Evolutionary conservation across 768 basidiomycete genomes (phyloP).

Genomic region (Gymnopilus dilepis): DNA sequence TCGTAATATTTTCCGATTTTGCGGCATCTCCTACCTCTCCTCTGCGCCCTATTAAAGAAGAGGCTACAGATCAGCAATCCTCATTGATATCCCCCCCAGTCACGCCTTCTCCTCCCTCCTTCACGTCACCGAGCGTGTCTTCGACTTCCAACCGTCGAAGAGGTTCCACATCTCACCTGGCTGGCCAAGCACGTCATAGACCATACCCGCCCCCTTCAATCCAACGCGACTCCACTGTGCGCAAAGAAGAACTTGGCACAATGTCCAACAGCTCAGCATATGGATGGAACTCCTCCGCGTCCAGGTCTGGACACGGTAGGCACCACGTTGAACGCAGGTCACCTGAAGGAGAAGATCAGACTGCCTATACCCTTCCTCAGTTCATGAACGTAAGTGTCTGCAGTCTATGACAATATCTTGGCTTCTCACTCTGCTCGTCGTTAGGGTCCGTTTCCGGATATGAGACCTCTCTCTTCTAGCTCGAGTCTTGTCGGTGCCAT

Average conservation of each 20-base stretch:
- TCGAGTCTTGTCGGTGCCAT: conserved; percentile 68
- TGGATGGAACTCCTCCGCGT: conserved; percentile 36
- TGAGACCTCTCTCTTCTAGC: conserved; percentile 44
- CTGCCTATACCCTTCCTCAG: conserved; percentile 35
- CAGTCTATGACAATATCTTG: not conserved
- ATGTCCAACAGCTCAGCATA: conserved; percentile 44
- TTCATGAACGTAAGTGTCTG: conserved; percentile 37
- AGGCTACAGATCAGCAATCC: conserved; percentile 40
- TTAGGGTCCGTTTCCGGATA: conserved; percentile 36
- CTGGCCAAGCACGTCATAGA: conserved; percentile 37
- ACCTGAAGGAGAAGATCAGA: conserved; percentile 44
- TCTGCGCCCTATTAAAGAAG: conserved; percentile 51
- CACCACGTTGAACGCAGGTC: conserved; percentile 41
- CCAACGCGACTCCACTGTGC: conserved; percentile 34
- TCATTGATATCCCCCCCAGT: conserved; percentile 43
- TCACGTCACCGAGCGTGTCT: conserved; percentile 32
- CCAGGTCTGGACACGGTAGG: conserved; percentile 35
- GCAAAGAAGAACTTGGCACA: conserved; percentile 35
- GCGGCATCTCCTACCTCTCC: not conserved
- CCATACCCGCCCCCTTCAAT: conserved; percentile 42
- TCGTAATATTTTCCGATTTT: conserved; percentile 36
- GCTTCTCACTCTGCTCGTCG: conserved; percentile 3
- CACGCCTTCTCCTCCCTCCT: conserved; percentile 31
- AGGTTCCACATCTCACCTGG: conserved; percentile 35
- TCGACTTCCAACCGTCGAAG: conserved; percentile 38